Percentiles rank a stretch among this genome's conserved stretches.
Conservation (phyloP, 2,329 filamentous ascomycete genomes). For the Colletotrichum horii region DNA sequence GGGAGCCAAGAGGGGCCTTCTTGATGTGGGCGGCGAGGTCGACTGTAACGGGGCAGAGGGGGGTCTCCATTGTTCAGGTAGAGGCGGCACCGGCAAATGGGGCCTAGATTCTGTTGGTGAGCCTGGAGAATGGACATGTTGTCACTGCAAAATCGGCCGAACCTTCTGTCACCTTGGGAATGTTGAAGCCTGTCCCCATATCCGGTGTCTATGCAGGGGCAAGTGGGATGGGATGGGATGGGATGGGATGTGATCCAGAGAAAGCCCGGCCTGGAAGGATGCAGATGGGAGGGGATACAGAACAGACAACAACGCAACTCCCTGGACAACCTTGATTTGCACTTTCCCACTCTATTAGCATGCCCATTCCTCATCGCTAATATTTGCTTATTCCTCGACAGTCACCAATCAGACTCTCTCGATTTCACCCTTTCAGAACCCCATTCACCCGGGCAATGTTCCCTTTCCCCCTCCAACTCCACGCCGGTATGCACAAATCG, state of each 20-base stretch:
- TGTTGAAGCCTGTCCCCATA: not conserved
- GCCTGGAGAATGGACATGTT: not conserved
- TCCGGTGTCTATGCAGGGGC: not conserved
- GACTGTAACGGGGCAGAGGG: not conserved
- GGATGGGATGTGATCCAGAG: not conserved
- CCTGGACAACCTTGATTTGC: not conserved
- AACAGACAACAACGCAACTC: not conserved
- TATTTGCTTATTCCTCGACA: not conserved
- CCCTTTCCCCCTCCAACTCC: not conserved
- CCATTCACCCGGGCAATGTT: not conserved
- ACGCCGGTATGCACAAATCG: conserved; percentile 2
- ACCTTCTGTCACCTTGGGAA: not conserved
- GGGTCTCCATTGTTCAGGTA: not conserved
- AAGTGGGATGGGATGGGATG: not conserved
- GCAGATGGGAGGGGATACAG: not conserved
- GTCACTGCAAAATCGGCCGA: not conserved
- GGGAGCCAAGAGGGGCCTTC: not conserved
- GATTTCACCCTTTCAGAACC: not conserved
- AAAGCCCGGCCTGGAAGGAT: not conserved
- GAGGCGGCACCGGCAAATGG: not conserved
- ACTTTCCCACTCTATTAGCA: not conserved
- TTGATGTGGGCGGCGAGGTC: not conserved
- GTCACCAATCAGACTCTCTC: not conserved
- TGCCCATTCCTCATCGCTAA: not conserved
- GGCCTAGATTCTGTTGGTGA: not conserved